Evolutionary conservation across 371 early-diverging fungal genomes (phyloP), one percentile per base, ranked within the genome.

Genomic region (Circinella minor): DNA sequence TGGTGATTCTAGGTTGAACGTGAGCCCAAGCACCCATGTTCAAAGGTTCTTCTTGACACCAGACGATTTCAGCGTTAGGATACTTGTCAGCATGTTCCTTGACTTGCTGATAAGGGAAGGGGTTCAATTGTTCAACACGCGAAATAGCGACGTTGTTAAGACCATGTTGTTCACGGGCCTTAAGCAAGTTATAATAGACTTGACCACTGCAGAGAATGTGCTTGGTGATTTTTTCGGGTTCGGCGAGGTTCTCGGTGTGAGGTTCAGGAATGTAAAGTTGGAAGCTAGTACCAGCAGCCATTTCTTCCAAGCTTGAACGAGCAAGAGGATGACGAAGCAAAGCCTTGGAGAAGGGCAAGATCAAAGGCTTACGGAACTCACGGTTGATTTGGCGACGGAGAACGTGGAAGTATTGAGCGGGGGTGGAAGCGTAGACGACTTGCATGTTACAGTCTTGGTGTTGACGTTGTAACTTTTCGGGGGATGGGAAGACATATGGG

Each of bases 371-470:
- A 72, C 99, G 89, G 93, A 95, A 98, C 77, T 97, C 95, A 75
- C 99, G 93, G 86, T 93, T 91, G 74, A 97, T 91, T 86, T 98
- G 99, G 70, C 99, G 91, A 70, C 99, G 91, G 72, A 98, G 85
- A 4, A 85, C 95, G 75, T 98, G 99, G 94, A 96, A 98, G 88
- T 94, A 97, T 81, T 97, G 96, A 68, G 94, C 90, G 13, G 99
- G 99, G 13, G 97, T 96, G 46, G 98, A 92, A 61, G 94, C 92
- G 85, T 97, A 95, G 36, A 96, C 94, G 10, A 98, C 93, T 83
- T 96, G 96, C 92, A 98, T 95, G 88, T 97, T 98, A 86, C 94
- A 94, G 85, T 98, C 96, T 84, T 98, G 98, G 79, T 93, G 94
- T 84, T 96, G 96, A 59, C 97, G 90, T 8, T 92, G 81, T 66